Base-by-base conservation (phyloP, 75 land plant species). In the Sequoiadendron giganteum region DNA sequence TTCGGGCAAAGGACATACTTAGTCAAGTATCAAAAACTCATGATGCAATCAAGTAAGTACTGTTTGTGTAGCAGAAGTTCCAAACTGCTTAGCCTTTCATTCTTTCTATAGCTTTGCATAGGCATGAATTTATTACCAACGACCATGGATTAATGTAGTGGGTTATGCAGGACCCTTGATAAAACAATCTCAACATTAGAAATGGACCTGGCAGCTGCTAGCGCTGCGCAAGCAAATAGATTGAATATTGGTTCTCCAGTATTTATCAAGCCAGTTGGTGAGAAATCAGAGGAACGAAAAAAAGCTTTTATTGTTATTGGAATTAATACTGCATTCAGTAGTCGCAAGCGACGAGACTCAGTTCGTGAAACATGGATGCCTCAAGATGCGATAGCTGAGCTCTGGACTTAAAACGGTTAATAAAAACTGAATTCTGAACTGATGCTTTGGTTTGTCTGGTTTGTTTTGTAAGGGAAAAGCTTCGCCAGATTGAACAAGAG, bases 321-420 rank as follows among this genome's bases (percentile, higher is more conserved):
- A 34, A 96, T 97, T 65, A 97, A 97, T 88, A 97, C 99, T 85
- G 99, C 99, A 58, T 97, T 97, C 91, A 97, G 94, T 87, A 97
- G 99, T 80, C 92, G 99, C n/a, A 96, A 95, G 87, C 86, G 99
- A 88, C 88, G 99, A 80, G 98, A 97, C 87, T 95, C 99, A 32
- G 95, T 97, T 84, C 95, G 99, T 56, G 95, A 93, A 76, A 95
- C 99, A 80, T 97, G 99, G 99, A 94, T 97, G 97, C 99, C 95
- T 43, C 94, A 95, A 94, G 99, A 96, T 96, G 30, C 76, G 25
- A 38, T 85, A 15, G 21, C 65, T 87, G 61, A 88, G 14, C 28
- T 47, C 15, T 85, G 11, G 42, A 15, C 16, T 52, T 21, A 55
- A 85, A 85, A 82, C 2, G 10, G 25, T 25, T 21, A 25, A 55